Conservation (phyloP, 225 moss, liverwort and hornwort species). For the Neckera pumila region DNA sequence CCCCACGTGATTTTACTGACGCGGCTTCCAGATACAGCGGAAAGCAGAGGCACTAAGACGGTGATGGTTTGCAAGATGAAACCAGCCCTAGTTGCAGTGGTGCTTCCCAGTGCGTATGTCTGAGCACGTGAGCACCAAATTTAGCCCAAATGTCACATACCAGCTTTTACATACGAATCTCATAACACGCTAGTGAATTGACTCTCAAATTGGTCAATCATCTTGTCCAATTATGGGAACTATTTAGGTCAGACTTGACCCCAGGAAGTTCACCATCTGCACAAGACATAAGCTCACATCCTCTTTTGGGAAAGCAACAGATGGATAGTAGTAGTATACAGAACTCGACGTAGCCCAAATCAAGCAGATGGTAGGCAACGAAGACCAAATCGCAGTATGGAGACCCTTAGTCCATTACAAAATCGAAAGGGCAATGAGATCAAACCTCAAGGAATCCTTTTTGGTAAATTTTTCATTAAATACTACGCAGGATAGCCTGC, state of each 20-base stretch:
- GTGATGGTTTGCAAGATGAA: constrained; percentile 56
- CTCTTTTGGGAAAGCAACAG: neutral
- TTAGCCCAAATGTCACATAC: neutral
- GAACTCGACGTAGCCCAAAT: neutral
- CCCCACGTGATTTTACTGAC: constrained; percentile 46
- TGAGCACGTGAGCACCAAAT: neutral
- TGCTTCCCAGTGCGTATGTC: constrained; percentile 49
- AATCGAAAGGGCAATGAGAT: neutral
- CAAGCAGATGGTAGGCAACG: neutral
- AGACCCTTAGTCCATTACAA: neutral
- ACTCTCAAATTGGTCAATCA: neutral
- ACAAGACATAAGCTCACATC: neutral
- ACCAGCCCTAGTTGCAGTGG: constrained; percentile 40
- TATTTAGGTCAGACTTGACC: neutral
- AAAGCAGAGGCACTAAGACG: constrained; percentile 43
- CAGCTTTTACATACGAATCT: neutral
- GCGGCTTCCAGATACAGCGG: constrained; percentile 28
- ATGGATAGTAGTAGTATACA: neutral
- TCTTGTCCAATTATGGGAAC: neutral
- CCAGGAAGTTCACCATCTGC: neutral
- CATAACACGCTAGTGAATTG: neutral
- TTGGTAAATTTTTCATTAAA: neutral
- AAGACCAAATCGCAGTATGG: neutral
- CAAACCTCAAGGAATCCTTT: neutral
- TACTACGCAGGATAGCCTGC: neutral